phyloP scores from a whole-genome alignment of 2,329 filamentous ascomycete species.

The Colletotrichum magnum region DNA sequence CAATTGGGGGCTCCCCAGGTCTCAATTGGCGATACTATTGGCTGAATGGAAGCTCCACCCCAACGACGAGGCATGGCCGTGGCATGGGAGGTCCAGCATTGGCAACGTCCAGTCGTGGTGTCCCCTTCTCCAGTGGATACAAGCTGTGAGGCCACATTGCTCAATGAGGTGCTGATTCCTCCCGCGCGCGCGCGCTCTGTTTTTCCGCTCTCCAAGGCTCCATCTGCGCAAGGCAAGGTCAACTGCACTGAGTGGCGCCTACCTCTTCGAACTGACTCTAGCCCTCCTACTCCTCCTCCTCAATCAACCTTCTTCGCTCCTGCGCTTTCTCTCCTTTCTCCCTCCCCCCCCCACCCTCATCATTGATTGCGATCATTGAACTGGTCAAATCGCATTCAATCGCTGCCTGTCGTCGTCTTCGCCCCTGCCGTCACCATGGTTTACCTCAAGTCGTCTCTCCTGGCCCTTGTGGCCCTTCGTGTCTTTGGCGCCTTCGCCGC shows the following conservation, averaged over 20 bases:
- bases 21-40: conserved; percentile 9
- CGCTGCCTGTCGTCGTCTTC: conserved; percentile 13
- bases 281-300: conserved; percentile 2
- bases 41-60: background rate
- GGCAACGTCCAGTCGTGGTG: too few species aligned
- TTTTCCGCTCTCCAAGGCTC: conserved; percentile 19
- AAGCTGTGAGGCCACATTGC: conserved; percentile 40
- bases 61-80: background rate
- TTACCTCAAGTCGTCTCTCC: conserved; percentile 78
- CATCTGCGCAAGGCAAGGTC: conserved; percentile 14
- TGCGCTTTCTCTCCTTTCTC: conserved; percentile 1
- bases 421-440: conserved; percentile 70
- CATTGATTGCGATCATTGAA: conserved; percentile 49
- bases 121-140: conserved; percentile 28
- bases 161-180: conserved; percentile 15
- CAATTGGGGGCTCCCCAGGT: background rate
- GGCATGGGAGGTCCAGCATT: too few species aligned
- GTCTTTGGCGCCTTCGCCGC: conserved; percentile 76
- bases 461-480: conserved; percentile 80
- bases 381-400: conserved; percentile 37
- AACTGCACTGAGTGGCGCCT: conserved; percentile 23
- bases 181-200: conserved; percentile 29
- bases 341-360: conserved; percentile 7
- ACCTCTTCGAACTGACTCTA: conserved; percentile 15
- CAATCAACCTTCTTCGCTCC: conserved; percentile 13